phyloP scores from a whole-genome alignment of 495 filamentous ascomycete species.

The Penicillium herquei region DNA sequence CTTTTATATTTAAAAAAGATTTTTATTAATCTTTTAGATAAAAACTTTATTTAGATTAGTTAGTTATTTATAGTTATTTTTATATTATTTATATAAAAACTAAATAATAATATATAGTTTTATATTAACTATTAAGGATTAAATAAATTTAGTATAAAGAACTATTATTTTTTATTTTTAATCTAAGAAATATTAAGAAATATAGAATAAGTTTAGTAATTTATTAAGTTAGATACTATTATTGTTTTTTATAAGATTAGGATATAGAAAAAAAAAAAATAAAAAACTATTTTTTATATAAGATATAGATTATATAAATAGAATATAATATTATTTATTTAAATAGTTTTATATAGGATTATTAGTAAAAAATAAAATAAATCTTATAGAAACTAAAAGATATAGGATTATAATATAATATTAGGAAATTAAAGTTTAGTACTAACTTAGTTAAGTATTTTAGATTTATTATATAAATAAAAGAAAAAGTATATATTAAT shows the following conservation, averaged over 20 bases:
- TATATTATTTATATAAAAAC: slow-evolving; percentile 3
- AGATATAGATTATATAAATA: neutral
- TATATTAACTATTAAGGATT: neutral
- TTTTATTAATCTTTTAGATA: neutral
- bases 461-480: no score
- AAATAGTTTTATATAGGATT: neutral
- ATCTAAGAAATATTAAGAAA: no score
- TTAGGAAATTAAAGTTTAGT: neutral
- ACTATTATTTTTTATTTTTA: no score
- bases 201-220: no score
- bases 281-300: neutral
- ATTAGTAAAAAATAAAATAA: neutral
- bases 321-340: neutral
- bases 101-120: neutral
- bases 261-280: no score
- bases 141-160: neutral
- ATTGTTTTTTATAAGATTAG: no score
- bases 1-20: no score
- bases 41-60: neutral
- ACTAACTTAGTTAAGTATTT: neutral
- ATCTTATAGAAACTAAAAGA: neutral
- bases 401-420: neutral
- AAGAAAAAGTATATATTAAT: no score
- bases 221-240: no score
- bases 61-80: neutral